Conservation (phyloP, 2,329 filamentous ascomycete species). For the Graphilbum sp. region DNA sequence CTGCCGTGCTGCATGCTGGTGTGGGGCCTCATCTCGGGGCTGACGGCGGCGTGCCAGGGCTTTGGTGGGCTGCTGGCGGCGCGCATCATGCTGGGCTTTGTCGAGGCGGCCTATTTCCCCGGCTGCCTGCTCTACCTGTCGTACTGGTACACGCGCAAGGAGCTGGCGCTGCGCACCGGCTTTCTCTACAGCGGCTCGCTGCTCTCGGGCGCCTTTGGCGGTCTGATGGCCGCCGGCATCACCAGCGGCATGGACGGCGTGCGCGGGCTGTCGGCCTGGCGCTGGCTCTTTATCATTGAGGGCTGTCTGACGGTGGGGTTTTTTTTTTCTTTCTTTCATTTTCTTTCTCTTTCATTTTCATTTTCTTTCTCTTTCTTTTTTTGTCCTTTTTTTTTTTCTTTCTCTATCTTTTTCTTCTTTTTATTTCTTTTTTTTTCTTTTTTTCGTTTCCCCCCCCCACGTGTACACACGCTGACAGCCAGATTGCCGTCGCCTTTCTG, state of each 20-base stretch:
- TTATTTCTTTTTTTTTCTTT: conserved; percentile 8
- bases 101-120: conserved; percentile 21
- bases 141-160: conserved; percentile 50
- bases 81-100: conserved; percentile 26
- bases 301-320: conserved; percentile 2
- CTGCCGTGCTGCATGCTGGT: conserved; percentile 28
- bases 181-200: conserved; percentile 42
- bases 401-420: conserved; percentile 13
- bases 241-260: conserved; percentile 30
- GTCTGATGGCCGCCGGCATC: conserved; percentile 42
- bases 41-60: conserved; percentile 19
- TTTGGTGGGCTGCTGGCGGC: conserved; percentile 21
- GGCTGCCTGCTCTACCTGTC: conserved; percentile 22
- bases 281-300: conserved; percentile 9
- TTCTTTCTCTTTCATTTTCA: background rate
- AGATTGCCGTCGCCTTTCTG: conserved; percentile 8
- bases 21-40: conserved; percentile 29
- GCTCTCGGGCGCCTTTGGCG: conserved; percentile 50
- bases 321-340: background rate
- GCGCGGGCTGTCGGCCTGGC: conserved; percentile 7
- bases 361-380: conserved; percentile 7
- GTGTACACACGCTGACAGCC: no score
- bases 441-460: no score
- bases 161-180: conserved; percentile 42
- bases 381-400: no score